These are phyloP conservation scores for Fraxinus excelsior DNA, from an alignment of 257 asterid species.

Conservation along the genomic window DNA sequence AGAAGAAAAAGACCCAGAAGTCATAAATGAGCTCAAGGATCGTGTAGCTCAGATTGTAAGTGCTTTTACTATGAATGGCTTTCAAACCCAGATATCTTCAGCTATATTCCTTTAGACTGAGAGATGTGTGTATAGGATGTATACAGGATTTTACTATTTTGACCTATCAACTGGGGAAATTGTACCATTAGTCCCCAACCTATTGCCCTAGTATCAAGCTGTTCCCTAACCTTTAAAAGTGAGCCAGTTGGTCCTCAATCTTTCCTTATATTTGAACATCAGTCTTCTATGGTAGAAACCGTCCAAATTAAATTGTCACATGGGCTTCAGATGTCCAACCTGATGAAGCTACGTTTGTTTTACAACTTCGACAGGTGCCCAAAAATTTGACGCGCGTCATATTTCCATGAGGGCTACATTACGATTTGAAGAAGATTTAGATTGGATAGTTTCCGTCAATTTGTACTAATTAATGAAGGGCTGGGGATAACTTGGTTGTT, in stretches of 20 bases:
- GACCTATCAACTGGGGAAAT: background rate
- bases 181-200: background rate
- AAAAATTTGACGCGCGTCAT: background rate
- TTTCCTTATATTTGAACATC: background rate
- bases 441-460: background rate
- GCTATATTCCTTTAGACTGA: background rate
- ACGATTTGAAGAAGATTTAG: background rate
- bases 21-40: constrained; percentile 50
- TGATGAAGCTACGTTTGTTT: background rate
- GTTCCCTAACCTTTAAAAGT: too few species aligned
- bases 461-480: background rate
- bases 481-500: background rate
- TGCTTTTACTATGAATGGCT: constrained; percentile 23
- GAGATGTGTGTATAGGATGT: background rate
- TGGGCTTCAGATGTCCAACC: background rate
- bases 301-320: background rate
- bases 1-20: constrained; percentile 62
- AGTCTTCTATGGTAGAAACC: background rate
- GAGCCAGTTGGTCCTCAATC: background rate
- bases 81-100: background rate
- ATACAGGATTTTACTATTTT: background rate
- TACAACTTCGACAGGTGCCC: background rate
- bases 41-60: constrained; percentile 64
- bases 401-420: background rate
- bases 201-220: background rate